Percentiles rank a stretch among this genome's conserved stretches.
Conservation (phyloP, 108 stramenopile species). For the Pseudonitzschia multiseries region DNA sequence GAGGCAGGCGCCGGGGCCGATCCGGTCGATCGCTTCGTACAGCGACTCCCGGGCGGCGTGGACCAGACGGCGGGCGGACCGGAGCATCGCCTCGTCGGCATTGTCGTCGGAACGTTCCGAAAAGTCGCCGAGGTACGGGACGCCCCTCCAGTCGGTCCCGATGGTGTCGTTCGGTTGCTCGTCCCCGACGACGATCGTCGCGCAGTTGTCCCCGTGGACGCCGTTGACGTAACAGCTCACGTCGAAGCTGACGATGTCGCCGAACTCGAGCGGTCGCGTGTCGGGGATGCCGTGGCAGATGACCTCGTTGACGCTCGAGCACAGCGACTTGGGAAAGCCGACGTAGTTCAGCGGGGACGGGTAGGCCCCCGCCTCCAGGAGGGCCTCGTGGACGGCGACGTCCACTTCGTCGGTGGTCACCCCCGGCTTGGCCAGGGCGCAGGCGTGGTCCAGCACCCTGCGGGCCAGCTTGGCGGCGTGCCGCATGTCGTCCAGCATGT, state of each 20-base stretch:
- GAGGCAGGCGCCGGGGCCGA: conserved; percentile 70
- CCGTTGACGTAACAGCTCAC: conserved; percentile 85
- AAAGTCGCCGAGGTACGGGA: conserved; percentile 44
- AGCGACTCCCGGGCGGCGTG: conserved; percentile 69
- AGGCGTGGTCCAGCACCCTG: conserved; percentile 57
- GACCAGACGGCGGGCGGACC: conserved; percentile 60
- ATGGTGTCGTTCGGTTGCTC: conserved; percentile 40
- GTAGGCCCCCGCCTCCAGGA: conserved; percentile 77
- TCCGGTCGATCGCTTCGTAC: conserved; percentile 70
- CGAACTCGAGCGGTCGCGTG: conserved; percentile 62
- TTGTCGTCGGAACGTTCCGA: conserved; percentile 45
- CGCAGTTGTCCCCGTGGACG: conserved; percentile 97
- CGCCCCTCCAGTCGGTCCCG: conserved; percentile 61
- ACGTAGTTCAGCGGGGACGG: conserved; percentile 95
- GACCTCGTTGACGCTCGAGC: conserved; percentile 95
- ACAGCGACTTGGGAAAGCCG: conserved; percentile 96
- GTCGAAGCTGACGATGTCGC: conserved; percentile 96
- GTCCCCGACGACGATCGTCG: conserved; percentile 92
- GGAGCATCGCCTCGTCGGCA: conserved; percentile 52
- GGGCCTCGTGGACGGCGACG: conserved; percentile 73
- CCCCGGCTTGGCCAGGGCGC: conserved; percentile 60
- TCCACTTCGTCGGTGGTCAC: conserved; percentile 94
- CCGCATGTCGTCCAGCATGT: conserved; percentile 50
- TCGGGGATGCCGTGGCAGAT: conserved; percentile 98
- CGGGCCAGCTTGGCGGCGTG: conserved; percentile 66